Evolutionary conservation across 2,329 filamentous ascomycete genomes (phyloP).

Genomic region (Apiospora aurea): DNA sequence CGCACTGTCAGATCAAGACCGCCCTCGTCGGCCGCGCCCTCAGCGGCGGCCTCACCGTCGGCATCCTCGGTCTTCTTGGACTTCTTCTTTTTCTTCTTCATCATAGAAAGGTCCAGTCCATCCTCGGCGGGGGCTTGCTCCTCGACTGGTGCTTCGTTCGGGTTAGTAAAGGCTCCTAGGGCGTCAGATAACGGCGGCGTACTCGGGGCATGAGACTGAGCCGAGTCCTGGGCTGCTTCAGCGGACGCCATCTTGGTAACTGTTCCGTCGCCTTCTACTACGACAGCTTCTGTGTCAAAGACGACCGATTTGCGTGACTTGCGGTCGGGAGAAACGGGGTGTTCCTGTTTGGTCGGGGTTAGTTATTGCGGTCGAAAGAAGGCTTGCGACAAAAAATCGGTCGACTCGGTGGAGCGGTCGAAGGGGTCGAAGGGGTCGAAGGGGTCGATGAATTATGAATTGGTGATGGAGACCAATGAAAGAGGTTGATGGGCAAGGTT

Average conservation of each 20-base stretch:
- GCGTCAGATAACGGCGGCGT: constrained; percentile 65
- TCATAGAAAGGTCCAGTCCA: constrained; percentile 71
- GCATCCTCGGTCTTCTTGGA: constrained; percentile 60
- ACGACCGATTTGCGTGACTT: constrained; percentile 92
- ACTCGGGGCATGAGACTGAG: constrained; percentile 79
- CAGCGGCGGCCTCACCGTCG: constrained; percentile 55
- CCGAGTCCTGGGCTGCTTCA: constrained; percentile 80
- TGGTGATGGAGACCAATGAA: constrained; percentile 10
- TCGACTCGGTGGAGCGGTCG: not conserved
- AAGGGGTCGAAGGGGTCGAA: not conserved
- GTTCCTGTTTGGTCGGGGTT: constrained; percentile 37
- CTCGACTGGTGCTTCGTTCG: constrained; percentile 49
- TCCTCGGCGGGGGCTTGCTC: constrained; percentile 55
- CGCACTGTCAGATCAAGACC: constrained; percentile 57
- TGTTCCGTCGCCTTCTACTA: constrained; percentile 89
- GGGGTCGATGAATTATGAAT: not conserved
- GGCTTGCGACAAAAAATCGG: constrained; percentile 27
- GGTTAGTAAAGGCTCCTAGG: constrained; percentile 62
- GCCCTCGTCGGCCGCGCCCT: constrained; percentile 65
- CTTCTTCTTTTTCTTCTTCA: constrained; percentile 80
- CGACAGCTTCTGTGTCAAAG: constrained; percentile 85
- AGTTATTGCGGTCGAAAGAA: constrained; percentile 32
- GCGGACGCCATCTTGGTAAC: constrained; percentile 78
- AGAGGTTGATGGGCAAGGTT: constrained; percentile 21
- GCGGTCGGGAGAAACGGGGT: constrained; percentile 53